Evolutionary conservation across 192 early-diverging fungal species (phyloP).

Genomic region (Coemansia reversa): DNA sequence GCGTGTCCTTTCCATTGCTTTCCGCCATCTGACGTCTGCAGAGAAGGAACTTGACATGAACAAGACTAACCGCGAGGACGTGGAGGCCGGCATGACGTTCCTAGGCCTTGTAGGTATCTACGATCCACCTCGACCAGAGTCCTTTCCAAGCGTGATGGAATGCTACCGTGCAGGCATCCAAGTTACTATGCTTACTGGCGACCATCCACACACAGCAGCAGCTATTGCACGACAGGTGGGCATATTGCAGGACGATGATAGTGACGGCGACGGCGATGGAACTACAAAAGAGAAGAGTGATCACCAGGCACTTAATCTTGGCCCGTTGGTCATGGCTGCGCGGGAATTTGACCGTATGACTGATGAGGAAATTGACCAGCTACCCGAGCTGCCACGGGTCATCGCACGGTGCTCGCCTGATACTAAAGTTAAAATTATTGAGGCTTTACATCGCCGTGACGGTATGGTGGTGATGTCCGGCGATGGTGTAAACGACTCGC

Average conservation of each 20-base stretch:
- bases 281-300: not conserved
- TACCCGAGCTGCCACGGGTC: constrained; percentile 79
- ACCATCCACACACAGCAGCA: constrained; percentile 86
- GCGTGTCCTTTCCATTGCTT: constrained; percentile 84
- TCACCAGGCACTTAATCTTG: constrained; percentile 35
- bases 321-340: constrained; percentile 76
- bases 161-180: constrained; percentile 91
- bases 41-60: constrained; percentile 37
- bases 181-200: constrained; percentile 96
- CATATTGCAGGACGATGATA: constrained; percentile 60
- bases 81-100: constrained; percentile 74
- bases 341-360: constrained; percentile 80
- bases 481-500: constrained; percentile 82
- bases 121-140: constrained; percentile 83
- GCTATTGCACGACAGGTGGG: constrained; percentile 89
- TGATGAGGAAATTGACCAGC: constrained; percentile 76
- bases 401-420: constrained; percentile 94
- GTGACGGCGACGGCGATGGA: constrained; percentile 24
- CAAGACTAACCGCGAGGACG: constrained; percentile 57
- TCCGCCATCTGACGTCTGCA: constrained; percentile 51
- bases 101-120: constrained; percentile 90
- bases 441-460: constrained; percentile 77
- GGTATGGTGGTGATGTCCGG: constrained; percentile 89
- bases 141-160: constrained; percentile 62
- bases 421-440: constrained; percentile 96